phyloP scores from a whole-genome alignment of 176 grass and related monocot genomes.

The Poa annua region DNA sequence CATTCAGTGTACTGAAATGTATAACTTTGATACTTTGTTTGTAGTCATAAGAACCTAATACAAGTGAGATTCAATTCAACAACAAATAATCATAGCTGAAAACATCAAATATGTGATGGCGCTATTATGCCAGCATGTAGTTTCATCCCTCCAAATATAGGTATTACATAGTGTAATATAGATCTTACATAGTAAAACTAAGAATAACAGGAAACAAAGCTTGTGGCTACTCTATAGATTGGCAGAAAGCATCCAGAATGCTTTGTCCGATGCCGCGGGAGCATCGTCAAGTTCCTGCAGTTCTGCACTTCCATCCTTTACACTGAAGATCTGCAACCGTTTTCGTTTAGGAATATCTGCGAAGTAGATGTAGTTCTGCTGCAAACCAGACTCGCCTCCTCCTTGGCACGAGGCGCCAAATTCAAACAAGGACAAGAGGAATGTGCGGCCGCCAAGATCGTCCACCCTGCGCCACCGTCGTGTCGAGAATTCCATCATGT shows the following conservation, averaged over 20 bases:
- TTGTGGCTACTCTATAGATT: background rate
- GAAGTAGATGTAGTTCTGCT: background rate
- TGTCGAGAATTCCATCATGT: background rate
- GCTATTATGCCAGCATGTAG: background rate
- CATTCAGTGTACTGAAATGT: too few relatives aligned
- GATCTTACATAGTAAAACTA: background rate
- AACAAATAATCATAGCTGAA: too few relatives aligned
- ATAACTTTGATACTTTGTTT: too few relatives aligned
- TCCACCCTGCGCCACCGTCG: background rate
- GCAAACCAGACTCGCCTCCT: background rate
- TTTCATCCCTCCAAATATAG: background rate
- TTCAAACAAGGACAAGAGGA: background rate
- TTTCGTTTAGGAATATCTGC: background rate
- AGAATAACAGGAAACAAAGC: background rate
- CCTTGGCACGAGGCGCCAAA: background rate
- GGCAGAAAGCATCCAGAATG: background rate
- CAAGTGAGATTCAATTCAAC: too few relatives aligned
- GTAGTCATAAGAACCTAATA: too few relatives aligned
- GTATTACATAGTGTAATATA: background rate
- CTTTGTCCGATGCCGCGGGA: background rate
- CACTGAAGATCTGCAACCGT: background rate
- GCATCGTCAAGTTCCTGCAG: background rate
- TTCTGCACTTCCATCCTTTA: background rate
- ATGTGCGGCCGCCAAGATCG: background rate
- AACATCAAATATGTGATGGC: too few relatives aligned